Percentiles rank a stretch among this genome's conserved stretches.
phyloP scores from a whole-genome alignment of 192 early-diverging fungal genomes.

The Backusella morwellensis region DNA sequence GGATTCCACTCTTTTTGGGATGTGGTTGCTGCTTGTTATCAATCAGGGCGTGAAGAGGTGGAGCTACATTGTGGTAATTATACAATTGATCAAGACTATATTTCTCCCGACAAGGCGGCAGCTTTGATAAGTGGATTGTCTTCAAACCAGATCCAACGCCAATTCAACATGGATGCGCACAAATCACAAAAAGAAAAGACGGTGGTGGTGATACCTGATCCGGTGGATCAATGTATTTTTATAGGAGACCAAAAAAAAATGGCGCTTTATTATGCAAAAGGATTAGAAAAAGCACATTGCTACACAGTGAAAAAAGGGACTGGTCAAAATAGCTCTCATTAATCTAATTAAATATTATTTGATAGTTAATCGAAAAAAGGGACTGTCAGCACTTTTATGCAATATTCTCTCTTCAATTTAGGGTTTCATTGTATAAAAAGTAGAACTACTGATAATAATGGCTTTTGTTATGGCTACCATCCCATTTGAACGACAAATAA shows the following conservation, averaged over 20 bases:
- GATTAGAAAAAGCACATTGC: background rate
- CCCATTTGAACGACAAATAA: no score
- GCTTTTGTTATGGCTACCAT: no score
- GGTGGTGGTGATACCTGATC: background rate
- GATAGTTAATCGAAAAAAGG: no score
- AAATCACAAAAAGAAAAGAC: background rate
- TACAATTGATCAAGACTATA: slow-evolving; percentile 25
- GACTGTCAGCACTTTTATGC: no score
- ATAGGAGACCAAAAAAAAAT: background rate
- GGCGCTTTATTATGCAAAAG: background rate
- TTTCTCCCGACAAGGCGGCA: slow-evolving; percentile 12
- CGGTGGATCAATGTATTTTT: background rate
- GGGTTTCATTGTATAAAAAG: no score
- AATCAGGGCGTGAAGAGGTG: slow-evolving; percentile 26
- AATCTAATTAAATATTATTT: no score
- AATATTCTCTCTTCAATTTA: no score
- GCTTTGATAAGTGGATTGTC: background rate
- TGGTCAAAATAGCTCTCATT: no score
- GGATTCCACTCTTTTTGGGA: slow-evolving; percentile 82
- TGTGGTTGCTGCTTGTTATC: slow-evolving; percentile 68
- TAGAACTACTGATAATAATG: no score
- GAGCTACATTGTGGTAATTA: slow-evolving; percentile 44
- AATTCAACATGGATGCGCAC: slow-evolving; percentile 13
- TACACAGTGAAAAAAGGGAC: background rate
- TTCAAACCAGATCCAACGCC: background rate